These are phyloP conservation scores for Pestalotiopsis sp. DNA, from an alignment of 2,329 filamentous ascomycete genomes.

Conservation along the genomic window DNA sequence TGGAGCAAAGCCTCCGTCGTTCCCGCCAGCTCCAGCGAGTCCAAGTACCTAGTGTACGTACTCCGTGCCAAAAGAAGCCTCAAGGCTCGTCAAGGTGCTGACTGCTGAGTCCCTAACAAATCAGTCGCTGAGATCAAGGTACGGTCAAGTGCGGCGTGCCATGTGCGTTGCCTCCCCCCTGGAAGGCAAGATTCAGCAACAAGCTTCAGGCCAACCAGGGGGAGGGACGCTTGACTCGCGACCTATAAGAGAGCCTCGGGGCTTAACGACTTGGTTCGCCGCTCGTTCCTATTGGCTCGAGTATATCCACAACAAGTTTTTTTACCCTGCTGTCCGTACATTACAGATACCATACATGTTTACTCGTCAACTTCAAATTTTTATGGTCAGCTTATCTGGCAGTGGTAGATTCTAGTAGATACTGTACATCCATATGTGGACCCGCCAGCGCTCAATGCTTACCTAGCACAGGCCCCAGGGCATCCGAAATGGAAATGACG, in stretches of 20 bases:
- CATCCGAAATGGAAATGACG: not conserved
- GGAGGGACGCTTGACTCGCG: not conserved
- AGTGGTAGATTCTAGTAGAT: not conserved
- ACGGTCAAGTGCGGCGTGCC: not conserved
- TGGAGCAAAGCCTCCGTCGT: constrained; percentile 6
- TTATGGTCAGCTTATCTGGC: not conserved
- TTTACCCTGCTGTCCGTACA: not conserved
- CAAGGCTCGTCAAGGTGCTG: not conserved
- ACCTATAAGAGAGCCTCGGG: not conserved
- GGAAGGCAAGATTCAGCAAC: not conserved
- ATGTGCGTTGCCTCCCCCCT: not conserved
- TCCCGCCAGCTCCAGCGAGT: not conserved
- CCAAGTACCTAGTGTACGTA: not conserved
- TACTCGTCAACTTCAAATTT: not conserved
- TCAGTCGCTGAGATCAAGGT: not conserved
- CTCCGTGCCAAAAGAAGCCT: not conserved
- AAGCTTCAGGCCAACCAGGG: not conserved
- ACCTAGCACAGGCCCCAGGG: not conserved
- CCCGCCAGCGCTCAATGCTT: not conserved
- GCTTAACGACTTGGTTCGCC: not conserved
- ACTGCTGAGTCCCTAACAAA: no score
- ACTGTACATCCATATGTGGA: not conserved
- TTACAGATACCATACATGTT: not conserved
- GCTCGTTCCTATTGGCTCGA: not conserved
- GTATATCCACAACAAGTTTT: not conserved